Conservation (phyloP, 2,329 filamentous ascomycete genomes). For the Aspergillus brasiliensis region DNA sequence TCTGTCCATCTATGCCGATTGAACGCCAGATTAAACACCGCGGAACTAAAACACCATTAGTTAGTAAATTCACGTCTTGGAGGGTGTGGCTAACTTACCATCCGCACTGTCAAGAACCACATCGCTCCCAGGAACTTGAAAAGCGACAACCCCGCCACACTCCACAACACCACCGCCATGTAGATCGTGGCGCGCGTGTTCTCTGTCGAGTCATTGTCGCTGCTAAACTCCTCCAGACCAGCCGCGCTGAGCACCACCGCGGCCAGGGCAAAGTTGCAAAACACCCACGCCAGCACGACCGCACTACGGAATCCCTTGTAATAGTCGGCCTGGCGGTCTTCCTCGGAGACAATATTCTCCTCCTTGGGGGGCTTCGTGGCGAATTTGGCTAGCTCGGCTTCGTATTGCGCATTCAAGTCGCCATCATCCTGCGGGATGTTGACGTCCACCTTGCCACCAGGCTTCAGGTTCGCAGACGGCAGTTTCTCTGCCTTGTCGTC, state of each 20-base stretch:
- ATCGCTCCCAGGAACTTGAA: constrained; percentile 86
- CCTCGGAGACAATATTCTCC: constrained; percentile 50
- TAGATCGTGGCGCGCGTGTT: constrained; percentile 73
- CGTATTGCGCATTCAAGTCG: constrained; percentile 93
- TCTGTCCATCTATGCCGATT: neutral
- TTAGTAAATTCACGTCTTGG: neutral
- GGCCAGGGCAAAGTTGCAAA: constrained; percentile 86
- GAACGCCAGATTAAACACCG: constrained; percentile 45
- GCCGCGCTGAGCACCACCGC: constrained; percentile 85
- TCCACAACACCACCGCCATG: constrained; percentile 84
- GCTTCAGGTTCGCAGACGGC: constrained; percentile 83
- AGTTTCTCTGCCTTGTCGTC: constrained; percentile 94
- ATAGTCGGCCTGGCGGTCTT: constrained; percentile 93
- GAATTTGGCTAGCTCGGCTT: constrained; percentile 77
- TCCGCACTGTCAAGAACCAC: constrained; percentile 88
- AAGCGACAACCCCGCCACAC: constrained; percentile 77
- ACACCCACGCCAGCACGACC: constrained; percentile 94
- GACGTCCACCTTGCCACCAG: constrained; percentile 93
- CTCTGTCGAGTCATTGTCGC: constrained; percentile 47
- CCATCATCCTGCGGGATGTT: constrained; percentile 83
- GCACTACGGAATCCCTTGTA: constrained; percentile 94
- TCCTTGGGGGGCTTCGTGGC: constrained; percentile 72
- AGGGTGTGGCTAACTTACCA: constrained; percentile 63
- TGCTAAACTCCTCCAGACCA: constrained; percentile 70
- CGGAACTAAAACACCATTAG: constrained; percentile 52